Conservation (phyloP, 306 rosid genomes). For the Lagenaria siceraria region DNA sequence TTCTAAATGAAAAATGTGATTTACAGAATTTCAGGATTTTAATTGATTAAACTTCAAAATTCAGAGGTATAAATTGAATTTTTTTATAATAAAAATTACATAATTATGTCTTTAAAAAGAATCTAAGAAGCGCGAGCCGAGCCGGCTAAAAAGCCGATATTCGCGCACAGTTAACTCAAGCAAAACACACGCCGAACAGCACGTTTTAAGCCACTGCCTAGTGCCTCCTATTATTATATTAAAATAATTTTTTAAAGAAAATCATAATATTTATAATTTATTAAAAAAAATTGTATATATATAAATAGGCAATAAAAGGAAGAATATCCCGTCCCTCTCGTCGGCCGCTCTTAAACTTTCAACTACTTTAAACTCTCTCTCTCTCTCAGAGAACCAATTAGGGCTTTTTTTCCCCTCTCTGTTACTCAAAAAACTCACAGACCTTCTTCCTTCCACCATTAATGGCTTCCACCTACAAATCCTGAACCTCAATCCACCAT, state of each 20-base stretch:
- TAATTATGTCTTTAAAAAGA: neutral
- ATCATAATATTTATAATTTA: neutral
- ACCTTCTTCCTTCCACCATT: neutral
- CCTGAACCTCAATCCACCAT: neutral
- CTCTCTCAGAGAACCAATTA: neutral
- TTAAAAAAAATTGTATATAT: neutral
- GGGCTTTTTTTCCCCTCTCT: neutral
- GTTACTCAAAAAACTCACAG: neutral
- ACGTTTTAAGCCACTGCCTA: neutral
- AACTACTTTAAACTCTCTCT: neutral
- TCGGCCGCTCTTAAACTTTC: neutral
- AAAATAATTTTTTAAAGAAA: neutral
- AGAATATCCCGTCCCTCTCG: slow-evolving; percentile 1
- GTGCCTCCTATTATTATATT: neutral
- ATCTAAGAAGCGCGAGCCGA: neutral
- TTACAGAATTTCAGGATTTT: too few species aligned
- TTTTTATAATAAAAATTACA: neutral
- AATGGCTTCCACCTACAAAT: neutral
- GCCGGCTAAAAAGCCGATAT: slow-evolving; percentile 11
- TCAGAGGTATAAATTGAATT: too few species aligned
- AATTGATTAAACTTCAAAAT: too few species aligned
- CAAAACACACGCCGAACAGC: neutral
- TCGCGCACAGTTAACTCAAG: neutral
- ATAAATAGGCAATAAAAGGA: neutral
- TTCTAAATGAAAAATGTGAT: too few species aligned